Evolutionary conservation across 2,329 filamentous ascomycete species (phyloP).

Genomic region (Aspergillus tanneri): DNA sequence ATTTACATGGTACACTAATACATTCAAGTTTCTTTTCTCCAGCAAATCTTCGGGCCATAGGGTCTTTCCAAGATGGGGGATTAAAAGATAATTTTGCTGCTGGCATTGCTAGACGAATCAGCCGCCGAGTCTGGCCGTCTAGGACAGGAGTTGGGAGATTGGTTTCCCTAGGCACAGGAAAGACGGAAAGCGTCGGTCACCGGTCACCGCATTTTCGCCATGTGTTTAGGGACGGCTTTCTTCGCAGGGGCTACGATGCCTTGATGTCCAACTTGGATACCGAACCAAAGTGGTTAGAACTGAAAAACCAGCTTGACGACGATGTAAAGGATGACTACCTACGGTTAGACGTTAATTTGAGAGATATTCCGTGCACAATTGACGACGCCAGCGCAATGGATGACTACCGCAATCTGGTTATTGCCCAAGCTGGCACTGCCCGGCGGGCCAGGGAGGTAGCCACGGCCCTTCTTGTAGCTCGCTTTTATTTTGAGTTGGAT

Average conservation of each 20-base stretch:
- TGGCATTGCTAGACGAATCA: conserved; percentile 13
- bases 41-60: conserved; percentile 9
- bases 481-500: conserved; percentile 14
- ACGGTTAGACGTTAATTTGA: conserved; percentile 15
- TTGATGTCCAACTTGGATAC: conserved; percentile 24
- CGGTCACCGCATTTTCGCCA: conserved; percentile 21
- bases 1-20: background rate
- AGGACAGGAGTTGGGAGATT: conserved; percentile 12
- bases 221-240: conserved; percentile 22
- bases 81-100: conserved; percentile 16
- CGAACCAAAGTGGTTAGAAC: conserved; percentile 18
- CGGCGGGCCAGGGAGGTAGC: conserved; percentile 7
- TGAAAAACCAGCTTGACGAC: conserved; percentile 8
- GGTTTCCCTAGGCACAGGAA: conserved; percentile 19
- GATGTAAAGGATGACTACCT: conserved; percentile 10
- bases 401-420: conserved; percentile 21
- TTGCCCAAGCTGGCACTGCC: conserved; percentile 9
- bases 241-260: conserved; percentile 18
- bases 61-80: conserved; percentile 17
- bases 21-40: conserved; percentile 20
- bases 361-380: conserved; percentile 12
- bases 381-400: conserved; percentile 19
- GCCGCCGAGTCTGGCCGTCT: conserved; percentile 18
- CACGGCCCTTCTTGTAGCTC: conserved; percentile 9
- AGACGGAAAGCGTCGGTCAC: background rate